phyloP scores from a whole-genome alignment of 352 stramenopile species.

The Phytophthora chlamydospora region DNA sequence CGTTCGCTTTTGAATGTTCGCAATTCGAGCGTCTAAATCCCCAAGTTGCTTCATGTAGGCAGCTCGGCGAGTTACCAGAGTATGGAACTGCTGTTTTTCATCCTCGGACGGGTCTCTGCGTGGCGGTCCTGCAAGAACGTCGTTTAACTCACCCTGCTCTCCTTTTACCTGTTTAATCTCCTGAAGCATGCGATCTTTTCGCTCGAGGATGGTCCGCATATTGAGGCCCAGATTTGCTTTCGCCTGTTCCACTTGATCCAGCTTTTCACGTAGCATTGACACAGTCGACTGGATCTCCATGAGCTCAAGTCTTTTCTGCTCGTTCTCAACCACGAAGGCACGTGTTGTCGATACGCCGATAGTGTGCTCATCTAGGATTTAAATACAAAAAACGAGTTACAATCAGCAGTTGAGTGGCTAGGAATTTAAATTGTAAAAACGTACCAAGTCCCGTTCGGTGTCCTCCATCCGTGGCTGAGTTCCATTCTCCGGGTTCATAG shows the following conservation, averaged over 20 bases:
- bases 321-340: constrained; percentile 54
- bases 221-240: constrained; percentile 50
- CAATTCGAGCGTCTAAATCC: constrained; percentile 46
- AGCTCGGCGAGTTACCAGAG: constrained; percentile 49
- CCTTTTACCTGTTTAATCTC: constrained; percentile 56
- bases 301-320: constrained; percentile 50
- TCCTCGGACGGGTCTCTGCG: constrained; percentile 63
- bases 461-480: constrained; percentile 53
- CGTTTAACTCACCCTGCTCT: constrained; percentile 58
- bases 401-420: constrained; percentile 3
- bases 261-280: constrained; percentile 53
- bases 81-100: constrained; percentile 70
- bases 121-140: constrained; percentile 57
- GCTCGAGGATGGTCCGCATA: constrained; percentile 50
- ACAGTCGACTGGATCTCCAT: constrained; percentile 67
- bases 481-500: constrained; percentile 58
- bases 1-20: constrained; percentile 54
- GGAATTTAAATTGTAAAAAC: constrained; percentile 6
- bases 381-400: constrained; percentile 12
- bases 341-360: constrained; percentile 48
- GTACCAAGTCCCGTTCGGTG: constrained; percentile 57
- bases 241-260: constrained; percentile 50
- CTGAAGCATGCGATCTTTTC: constrained; percentile 49
- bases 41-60: constrained; percentile 57
- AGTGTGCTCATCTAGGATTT: constrained; percentile 53